Conservation (phyloP, 495 filamentous ascomycete genomes). For the Cercophora scortea region DNA sequence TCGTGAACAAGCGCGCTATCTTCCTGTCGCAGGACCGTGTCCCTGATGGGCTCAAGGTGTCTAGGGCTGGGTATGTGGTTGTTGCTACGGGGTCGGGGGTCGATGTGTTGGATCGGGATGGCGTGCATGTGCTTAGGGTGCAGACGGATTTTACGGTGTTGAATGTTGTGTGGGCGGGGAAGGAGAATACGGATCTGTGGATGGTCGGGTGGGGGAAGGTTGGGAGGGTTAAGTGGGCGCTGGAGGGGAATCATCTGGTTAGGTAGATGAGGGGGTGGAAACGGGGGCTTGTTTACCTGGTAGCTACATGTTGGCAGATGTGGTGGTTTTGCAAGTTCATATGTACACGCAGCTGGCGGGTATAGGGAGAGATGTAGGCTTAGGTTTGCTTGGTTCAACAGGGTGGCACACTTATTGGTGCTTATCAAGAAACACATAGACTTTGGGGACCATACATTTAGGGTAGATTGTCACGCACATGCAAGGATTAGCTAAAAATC, state of each 20-base stretch:
- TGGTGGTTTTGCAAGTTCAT: too few species aligned
- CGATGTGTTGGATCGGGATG: not conserved
- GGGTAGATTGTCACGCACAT: too few species aligned
- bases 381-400: too few species aligned
- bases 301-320: too few species aligned
- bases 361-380: too few species aligned
- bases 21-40: not conserved
- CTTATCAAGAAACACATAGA: too few species aligned
- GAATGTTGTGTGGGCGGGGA: not conserved
- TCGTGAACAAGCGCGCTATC: not conserved
- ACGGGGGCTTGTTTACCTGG: too few species aligned
- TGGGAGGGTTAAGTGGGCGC: not conserved
- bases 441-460: too few species aligned
- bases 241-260: not conserved
- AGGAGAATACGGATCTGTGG: not conserved
- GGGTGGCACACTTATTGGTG: too few species aligned
- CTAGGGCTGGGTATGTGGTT: not conserved
- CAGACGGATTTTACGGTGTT: not conserved
- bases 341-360: too few species aligned
- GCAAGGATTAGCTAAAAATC: too few species aligned
- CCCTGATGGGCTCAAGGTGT: not conserved
- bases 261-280: not conserved
- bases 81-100: not conserved
- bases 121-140: not conserved
- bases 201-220: not conserved